Base-by-base conservation (phyloP, 208 protist genomes). In the Acanthamoeba castellanii region DNA sequence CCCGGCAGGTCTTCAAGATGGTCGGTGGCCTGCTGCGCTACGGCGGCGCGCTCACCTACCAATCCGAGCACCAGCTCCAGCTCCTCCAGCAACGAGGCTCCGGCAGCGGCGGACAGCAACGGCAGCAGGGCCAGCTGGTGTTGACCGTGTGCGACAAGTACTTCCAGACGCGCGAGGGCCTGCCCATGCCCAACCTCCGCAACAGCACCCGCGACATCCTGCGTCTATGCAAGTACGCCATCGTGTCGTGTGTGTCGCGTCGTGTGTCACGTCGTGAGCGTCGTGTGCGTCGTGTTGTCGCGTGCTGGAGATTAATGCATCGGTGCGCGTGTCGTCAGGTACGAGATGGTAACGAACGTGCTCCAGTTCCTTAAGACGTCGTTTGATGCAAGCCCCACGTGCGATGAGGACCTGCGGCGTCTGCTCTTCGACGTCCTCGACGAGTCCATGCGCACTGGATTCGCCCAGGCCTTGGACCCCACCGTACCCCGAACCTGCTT, bases 1-100 rank as follows among this genome's bases (percentile, higher is more conserved):
- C 76, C 25, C 76, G 76, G 13, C 76, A 85, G 76, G 25, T 85
- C 34, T 85, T 34, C 76, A 85, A 85, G 76, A 85, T 85, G 76
- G 16, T 85, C 16, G 76, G 76, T 42, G 45, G 76, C 37, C 76
- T 85, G 37, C 16, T 85, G 27, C 76, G 76, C 76, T 85, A 85
- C 76, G 76, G 76, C 47, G 76, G 76, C 37, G 76, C 22, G 45
- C 47, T 85, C 45, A 30, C n/a, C 6, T 57, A 85, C 70, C 70
- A 78, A 6, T n/a, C 7, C 20, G 11, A 72, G 11, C 66, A 18
- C 22, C 66, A 72, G 30, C 66, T 27, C 25, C 66, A 72, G n/a
- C 25, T 11, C 16, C 18, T 9, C 27, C 16, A 13, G 59, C 20
- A 27, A 27, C 59, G 16, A 18, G 59, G 20, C 57, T 64, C 57